These are phyloP conservation scores for Xerocomus minutiporus DNA, from an alignment of 1,284 basidiomycete genomes.

Conservation along the genomic window DNA sequence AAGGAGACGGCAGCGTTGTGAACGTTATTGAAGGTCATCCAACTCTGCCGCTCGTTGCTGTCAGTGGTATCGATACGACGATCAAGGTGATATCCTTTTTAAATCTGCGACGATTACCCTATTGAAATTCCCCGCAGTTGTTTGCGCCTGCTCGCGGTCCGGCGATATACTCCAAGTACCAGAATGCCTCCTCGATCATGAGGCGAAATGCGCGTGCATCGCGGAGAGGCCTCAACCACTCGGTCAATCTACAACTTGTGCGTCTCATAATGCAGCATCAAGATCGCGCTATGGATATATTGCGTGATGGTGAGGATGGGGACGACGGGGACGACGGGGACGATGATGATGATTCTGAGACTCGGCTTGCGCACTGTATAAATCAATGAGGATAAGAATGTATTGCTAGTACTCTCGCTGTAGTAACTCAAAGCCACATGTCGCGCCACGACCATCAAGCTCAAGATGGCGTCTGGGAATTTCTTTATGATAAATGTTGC, in stretches of 20 bases:
- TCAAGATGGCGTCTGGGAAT: conserved; percentile 23
- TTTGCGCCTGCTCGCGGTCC: conserved; percentile 58
- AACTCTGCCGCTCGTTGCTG: conserved; percentile 71
- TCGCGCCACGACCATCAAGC: conserved; percentile 11
- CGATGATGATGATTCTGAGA: conserved; percentile 14
- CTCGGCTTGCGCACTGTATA: conserved; percentile 28
- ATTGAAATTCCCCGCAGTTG: conserved; percentile 41
- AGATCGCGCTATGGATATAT: conserved; percentile 27
- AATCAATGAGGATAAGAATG: conserved; percentile 22
- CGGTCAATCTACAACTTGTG: conserved; percentile 30
- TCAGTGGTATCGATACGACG: conserved; percentile 86
- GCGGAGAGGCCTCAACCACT: conserved; percentile 16
- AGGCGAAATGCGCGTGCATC: conserved; percentile 43
- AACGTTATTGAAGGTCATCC: conserved; percentile 90
- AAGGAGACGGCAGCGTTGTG: conserved; percentile 79
- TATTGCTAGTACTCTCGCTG: background rate
- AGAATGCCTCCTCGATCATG: conserved; percentile 51
- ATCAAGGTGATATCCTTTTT: conserved; percentile 61
- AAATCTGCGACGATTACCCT: background rate
- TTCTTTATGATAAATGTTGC: conserved; percentile 29
- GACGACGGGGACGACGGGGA: conserved; percentile 1
- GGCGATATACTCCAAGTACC: conserved; percentile 51
- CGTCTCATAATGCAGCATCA: conserved; percentile 36
- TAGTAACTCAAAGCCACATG: background rate
- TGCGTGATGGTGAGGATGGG: conserved; percentile 14